These are phyloP conservation scores for Gracilaria domingensis DNA, from an alignment of 23 red algal species.

Conservation along the genomic window DNA sequence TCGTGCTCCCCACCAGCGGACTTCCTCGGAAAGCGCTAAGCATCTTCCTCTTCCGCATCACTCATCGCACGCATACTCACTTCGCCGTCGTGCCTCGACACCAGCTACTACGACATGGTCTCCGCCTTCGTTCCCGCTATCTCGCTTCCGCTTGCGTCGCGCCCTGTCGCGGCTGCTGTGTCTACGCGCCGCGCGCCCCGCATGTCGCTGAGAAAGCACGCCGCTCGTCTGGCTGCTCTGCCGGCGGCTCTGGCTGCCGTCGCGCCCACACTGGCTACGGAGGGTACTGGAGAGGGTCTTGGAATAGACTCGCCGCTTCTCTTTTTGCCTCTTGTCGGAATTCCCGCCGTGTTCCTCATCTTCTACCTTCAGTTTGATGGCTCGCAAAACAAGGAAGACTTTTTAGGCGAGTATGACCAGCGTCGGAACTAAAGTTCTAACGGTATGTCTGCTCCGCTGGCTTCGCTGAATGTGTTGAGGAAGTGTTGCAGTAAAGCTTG, in stretches of 20 bases:
- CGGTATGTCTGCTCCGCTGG: slow-evolving; percentile 48
- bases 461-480: slow-evolving; percentile 47
- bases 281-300: slow-evolving; percentile 83
- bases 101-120: slow-evolving; percentile 38
- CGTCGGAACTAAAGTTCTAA: slow-evolving; percentile 74
- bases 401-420: slow-evolving; percentile 75
- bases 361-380: slow-evolving; percentile 74
- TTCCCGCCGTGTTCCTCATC: slow-evolving; percentile 79
- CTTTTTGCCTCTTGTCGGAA: slow-evolving; percentile 69
- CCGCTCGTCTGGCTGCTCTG: slow-evolving; percentile 63
- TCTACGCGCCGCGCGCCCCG: slow-evolving; percentile 48
- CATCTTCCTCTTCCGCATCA: background rate
- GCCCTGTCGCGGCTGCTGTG: slow-evolving; percentile 17
- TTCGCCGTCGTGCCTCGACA: background rate
- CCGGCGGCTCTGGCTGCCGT: slow-evolving; percentile 46
- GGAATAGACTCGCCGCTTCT: slow-evolving; percentile 80
- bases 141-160: slow-evolving; percentile 9
- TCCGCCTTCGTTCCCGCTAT: slow-evolving; percentile 37
- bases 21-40: background rate
- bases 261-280: slow-evolving; percentile 67
- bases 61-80: background rate
- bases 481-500: slow-evolving; percentile 35
- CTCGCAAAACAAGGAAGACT: slow-evolving; percentile 84
- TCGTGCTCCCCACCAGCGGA: background rate
- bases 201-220: slow-evolving; percentile 70